phyloP scores from a whole-genome alignment of 2,329 filamentous ascomycete species.

The Cercospora berteroae region DNA sequence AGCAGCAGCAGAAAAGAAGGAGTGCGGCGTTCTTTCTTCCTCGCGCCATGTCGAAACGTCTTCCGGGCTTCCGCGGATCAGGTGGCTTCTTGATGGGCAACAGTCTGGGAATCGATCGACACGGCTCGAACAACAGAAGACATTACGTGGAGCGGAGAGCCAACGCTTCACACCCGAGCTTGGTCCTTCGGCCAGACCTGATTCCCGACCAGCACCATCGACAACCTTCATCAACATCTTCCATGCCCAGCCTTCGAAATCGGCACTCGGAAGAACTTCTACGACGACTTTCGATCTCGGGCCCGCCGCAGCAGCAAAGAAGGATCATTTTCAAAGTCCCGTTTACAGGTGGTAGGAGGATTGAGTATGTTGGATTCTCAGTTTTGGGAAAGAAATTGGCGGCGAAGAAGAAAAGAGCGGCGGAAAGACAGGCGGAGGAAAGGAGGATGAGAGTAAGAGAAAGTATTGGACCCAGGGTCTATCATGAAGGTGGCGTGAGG shows the following conservation, averaged over 20 bases:
- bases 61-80: constrained; percentile 42
- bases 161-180: constrained; percentile 8
- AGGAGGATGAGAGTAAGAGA: constrained; percentile 54
- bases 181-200: neutral
- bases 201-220: neutral
- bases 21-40: constrained; percentile 24
- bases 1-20: constrained; percentile 1
- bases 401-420: constrained; percentile 44
- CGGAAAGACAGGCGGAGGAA: constrained; percentile 51
- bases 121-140: constrained; percentile 45
- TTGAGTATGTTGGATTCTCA: constrained; percentile 53
- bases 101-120: constrained; percentile 55
- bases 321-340: constrained; percentile 26
- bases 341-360: constrained; percentile 41
- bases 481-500: constrained; percentile 13
- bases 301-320: constrained; percentile 10
- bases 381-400: constrained; percentile 50
- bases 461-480: constrained; percentile 44
- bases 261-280: constrained; percentile 29
- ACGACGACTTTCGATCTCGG: constrained; percentile 12
- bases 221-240: neutral
- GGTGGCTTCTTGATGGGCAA: constrained; percentile 55
- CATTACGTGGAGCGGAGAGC: constrained; percentile 37
- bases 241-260: neutral
- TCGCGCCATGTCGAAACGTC: constrained; percentile 35